Evolutionary conservation across 768 basidiomycete genomes (phyloP), one percentile per base, ranked within the genome.

Genomic region (Leucocoprinus sp.): DNA sequence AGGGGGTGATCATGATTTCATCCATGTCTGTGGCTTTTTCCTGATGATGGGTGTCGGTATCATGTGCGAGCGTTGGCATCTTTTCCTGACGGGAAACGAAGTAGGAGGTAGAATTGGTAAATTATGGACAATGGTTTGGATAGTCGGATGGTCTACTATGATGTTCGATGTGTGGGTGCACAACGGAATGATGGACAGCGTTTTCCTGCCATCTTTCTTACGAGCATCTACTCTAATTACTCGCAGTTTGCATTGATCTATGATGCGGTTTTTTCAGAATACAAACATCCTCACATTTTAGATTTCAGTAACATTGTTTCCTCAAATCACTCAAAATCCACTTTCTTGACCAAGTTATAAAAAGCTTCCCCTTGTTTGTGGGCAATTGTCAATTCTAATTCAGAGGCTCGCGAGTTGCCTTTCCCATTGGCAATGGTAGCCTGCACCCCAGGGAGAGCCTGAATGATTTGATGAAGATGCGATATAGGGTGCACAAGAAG

Each of bases 361-460:
- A 82, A 83, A 12, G 59, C 48, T 42, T 57, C 57, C 41, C 80
- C 80, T 51, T 83, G 80, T 28, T 66, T 58, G 11, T 44, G 53
- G 3, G 74, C 76, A 9, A 80, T 56, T 46, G 72, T 64, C 23
- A 71, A 60, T 54, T 84, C 81, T 22, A 74, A 65, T 4, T 55
- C 38, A 8, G 63, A 57, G 2, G 80, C 76, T 49, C 66, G 59
- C 48, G 79, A 74, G 4, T 58, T 54, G 5, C 75, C 78, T 42
- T 68, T 61, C 1, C 54, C 26, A 1, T 61, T 69, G 12, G 78
- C 69, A 49, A 73, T 68, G 6, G 78, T 78, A n/a, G 17, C 80
- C 82, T n/a, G 85, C 82, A 28, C 86, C 87, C 75, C 78, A 88
- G 14, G 87, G 75, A 5, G 82, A 81, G 7, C 82, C 82, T 80